Evolutionary conservation across 208 protist species (phyloP).

Genomic region (Wallacemonas rigidus): DNA sequence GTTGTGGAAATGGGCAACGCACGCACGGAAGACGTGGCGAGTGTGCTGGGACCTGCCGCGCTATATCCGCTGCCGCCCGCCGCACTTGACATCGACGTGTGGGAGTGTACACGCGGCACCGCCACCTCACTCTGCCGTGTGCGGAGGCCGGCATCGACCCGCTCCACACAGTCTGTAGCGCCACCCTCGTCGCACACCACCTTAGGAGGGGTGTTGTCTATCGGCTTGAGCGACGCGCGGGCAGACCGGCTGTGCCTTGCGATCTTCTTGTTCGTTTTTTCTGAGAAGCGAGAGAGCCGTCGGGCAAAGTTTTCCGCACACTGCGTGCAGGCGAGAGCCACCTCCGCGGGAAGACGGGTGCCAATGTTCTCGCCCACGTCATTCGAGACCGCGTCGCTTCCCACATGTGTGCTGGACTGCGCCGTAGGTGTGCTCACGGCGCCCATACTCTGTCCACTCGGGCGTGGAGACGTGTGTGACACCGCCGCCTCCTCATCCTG

Average conservation of each 20-base stretch:
- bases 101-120: not conserved
- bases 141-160: too few relatives aligned
- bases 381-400: too few relatives aligned
- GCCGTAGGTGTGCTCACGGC: too few relatives aligned
- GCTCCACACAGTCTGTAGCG: too few relatives aligned
- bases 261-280: not conserved
- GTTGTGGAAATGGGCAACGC: too few relatives aligned
- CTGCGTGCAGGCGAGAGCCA: slow-evolving; percentile 47
- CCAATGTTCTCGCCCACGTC: too few relatives aligned
- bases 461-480: not conserved
- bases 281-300: slow-evolving; percentile 31
- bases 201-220: too few relatives aligned
- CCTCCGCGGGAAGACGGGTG: slow-evolving; percentile 5
- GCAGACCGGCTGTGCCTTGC: too few relatives aligned
- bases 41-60: slow-evolving; percentile 1
- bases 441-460: too few relatives aligned
- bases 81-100: not conserved
- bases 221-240: too few relatives aligned
- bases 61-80: not conserved
- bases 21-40: not conserved
- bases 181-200: too few relatives aligned
- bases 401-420: too few relatives aligned
- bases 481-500: not conserved
- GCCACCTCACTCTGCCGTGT: not conserved
- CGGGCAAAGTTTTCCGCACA: slow-evolving; percentile 71